These are phyloP conservation scores for Sporothrix dimorphospora DNA, from an alignment of 2,329 filamentous ascomycete genomes.

Conservation along the genomic window DNA sequence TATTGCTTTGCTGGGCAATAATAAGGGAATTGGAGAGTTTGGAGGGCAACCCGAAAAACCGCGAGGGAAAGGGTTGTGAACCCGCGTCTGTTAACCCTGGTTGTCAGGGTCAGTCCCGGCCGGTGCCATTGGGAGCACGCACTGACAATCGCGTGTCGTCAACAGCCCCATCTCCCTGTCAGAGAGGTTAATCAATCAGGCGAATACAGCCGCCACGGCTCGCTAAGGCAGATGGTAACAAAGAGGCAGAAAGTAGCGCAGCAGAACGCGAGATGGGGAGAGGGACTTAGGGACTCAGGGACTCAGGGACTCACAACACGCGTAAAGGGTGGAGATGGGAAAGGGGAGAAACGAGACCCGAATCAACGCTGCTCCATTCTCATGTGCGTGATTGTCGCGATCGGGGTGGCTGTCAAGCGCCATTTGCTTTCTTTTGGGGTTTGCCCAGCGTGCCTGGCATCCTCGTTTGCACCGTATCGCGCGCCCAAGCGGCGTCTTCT, in stretches of 20 bases:
- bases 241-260: neutral
- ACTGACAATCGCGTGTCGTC: constrained; percentile 19
- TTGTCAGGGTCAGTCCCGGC: neutral
- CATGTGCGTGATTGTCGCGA: constrained; percentile 8
- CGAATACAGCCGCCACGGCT: constrained; percentile 8
- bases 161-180: neutral
- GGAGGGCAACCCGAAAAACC: neutral
- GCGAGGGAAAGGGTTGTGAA: neutral
- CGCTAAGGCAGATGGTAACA: neutral
- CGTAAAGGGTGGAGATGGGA: constrained; percentile 8
- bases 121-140: neutral
- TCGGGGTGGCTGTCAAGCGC: neutral
- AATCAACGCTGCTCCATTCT: constrained; percentile 18
- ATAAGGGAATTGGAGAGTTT: neutral
- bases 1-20: neutral
- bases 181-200: neutral
- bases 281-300: too few species aligned
- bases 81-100: constrained; percentile 2
- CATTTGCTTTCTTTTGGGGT: neutral
- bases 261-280: neutral
- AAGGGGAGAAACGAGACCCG: neutral
- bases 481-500: neutral
- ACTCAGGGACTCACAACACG: neutral
- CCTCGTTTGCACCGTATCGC: neutral
- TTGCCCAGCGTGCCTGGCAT: neutral